Conservation (phyloP, 169 alveolate species). For the Cryptosporidium tyzzeri region DNA sequence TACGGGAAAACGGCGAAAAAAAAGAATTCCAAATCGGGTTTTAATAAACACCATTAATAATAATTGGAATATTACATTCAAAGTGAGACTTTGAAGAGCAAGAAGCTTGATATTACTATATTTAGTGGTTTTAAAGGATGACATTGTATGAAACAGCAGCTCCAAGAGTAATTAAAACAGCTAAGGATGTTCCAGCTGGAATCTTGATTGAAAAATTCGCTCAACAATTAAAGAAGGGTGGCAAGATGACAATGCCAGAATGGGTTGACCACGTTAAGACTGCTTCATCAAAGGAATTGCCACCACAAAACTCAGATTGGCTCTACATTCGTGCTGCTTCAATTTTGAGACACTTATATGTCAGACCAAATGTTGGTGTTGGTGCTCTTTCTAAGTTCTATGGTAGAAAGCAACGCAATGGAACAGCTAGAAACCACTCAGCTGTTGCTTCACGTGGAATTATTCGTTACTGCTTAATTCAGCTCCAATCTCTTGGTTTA, state of each 20-base stretch:
- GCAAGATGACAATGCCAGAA: constrained; percentile 94
- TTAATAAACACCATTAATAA: not conserved
- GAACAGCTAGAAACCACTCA: constrained; percentile 92
- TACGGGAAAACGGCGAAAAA: not conserved
- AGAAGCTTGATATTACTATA: constrained; percentile 12
- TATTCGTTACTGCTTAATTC: constrained; percentile 94
- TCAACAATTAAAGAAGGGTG: constrained; percentile 93
- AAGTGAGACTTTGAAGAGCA: not conserved
- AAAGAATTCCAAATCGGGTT: not conserved
- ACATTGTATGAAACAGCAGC: constrained; percentile 76
- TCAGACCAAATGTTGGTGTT: constrained; percentile 94
- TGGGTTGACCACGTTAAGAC: constrained; percentile 96
- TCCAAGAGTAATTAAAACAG: constrained; percentile 80
- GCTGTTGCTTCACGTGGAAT: constrained; percentile 94
- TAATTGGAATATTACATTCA: constrained; percentile 1
- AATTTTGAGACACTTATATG: constrained; percentile 93
- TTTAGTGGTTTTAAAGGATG: constrained; percentile 27
- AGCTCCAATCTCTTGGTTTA: constrained; percentile 92
- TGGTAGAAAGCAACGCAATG: constrained; percentile 93
- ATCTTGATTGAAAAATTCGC: constrained; percentile 94
- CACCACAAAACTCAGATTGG: constrained; percentile 97
- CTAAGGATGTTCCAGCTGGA: constrained; percentile 96
- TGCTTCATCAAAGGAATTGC: constrained; percentile 92
- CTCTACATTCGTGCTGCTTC: constrained; percentile 96
- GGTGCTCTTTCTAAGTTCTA: constrained; percentile 92